phyloP scores from a whole-genome alignment of 2,329 filamentous ascomycete species.

The Cladosporium austrohemisphaericum region DNA sequence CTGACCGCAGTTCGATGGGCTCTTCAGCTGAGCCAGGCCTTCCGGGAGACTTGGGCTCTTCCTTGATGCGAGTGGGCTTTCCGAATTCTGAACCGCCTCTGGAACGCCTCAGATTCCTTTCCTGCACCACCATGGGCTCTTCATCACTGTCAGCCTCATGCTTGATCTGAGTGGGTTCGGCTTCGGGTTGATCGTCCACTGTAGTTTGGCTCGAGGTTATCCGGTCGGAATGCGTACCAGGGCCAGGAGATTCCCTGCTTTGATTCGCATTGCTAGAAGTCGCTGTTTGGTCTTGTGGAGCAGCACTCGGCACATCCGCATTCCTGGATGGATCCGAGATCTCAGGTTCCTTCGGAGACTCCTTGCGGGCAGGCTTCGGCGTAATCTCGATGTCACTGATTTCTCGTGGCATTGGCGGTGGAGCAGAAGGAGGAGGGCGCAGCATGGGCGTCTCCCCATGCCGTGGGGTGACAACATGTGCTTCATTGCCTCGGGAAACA shows the following conservation, averaged over 20 bases:
- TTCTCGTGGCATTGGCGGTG: background rate
- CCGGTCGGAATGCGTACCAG: conserved; percentile 1
- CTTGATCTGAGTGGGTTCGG: conserved; percentile 8
- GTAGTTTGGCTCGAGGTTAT: conserved; percentile 45
- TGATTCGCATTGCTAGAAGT: background rate
- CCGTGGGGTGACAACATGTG: background rate
- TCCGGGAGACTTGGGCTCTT: conserved; percentile 24
- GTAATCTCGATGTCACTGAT: conserved; percentile 12
- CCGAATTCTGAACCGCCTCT: conserved; percentile 22
- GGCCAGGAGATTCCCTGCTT: background rate
- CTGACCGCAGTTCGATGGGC: conserved; percentile 38
- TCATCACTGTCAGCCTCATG: conserved; percentile 30
- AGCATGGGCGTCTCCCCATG: too few species aligned
- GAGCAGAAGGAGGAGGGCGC: background rate
- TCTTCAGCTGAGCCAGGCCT: conserved; percentile 9
- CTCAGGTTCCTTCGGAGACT: background rate
- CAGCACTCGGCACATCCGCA: background rate
- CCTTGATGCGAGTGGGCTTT: conserved; percentile 26
- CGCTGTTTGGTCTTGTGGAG: background rate
- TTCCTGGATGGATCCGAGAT: background rate
- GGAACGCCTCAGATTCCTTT: conserved; percentile 43
- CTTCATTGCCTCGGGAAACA: background rate
- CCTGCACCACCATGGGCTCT: conserved; percentile 40
- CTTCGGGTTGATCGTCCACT: conserved; percentile 25
- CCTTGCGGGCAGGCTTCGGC: background rate